phyloP scores from a whole-genome alignment of 305 asterid species.

The Lippia alba region DNA sequence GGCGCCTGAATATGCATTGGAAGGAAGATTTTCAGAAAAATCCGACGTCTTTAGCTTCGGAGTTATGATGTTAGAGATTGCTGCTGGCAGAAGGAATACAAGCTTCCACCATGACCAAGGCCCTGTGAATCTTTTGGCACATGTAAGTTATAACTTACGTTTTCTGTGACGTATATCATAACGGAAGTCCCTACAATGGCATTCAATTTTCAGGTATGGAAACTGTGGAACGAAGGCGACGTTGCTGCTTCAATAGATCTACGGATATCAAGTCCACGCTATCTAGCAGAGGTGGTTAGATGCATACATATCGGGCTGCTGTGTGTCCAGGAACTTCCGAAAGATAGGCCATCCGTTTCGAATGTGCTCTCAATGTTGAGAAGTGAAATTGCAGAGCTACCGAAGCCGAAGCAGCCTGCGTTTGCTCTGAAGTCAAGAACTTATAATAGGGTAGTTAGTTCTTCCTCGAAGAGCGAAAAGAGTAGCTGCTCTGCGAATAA shows the following conservation, averaged over 20 bases:
- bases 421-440: conserved; percentile 28
- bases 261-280: background rate
- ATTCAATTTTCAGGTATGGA: conserved; percentile 35
- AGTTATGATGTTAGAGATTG: background rate
- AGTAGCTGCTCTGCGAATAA: conserved; percentile 7
- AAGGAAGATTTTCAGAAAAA: conserved; percentile 1
- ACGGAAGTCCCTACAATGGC: background rate
- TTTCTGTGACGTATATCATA: no score
- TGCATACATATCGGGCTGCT: conserved; percentile 19
- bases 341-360: conserved; percentile 43
- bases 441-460: conserved; percentile 24
- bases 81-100: background rate
- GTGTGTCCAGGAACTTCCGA: conserved; percentile 25
- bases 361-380: conserved; percentile 39
- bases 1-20: background rate
- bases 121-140: background rate
- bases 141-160: background rate
- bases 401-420: conserved; percentile 43
- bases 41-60: conserved; percentile 1
- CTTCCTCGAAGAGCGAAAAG: conserved; percentile 24
- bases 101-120: background rate
- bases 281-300: conserved; percentile 30
- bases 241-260: conserved; percentile 28
- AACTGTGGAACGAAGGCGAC: conserved; percentile 41
- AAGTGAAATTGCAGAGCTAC: conserved; percentile 40